Percentiles rank a stretch among this genome's conserved stretches.
Conservation (phyloP, 768 basidiomycete species). For the Polyporus arcularius region DNA sequence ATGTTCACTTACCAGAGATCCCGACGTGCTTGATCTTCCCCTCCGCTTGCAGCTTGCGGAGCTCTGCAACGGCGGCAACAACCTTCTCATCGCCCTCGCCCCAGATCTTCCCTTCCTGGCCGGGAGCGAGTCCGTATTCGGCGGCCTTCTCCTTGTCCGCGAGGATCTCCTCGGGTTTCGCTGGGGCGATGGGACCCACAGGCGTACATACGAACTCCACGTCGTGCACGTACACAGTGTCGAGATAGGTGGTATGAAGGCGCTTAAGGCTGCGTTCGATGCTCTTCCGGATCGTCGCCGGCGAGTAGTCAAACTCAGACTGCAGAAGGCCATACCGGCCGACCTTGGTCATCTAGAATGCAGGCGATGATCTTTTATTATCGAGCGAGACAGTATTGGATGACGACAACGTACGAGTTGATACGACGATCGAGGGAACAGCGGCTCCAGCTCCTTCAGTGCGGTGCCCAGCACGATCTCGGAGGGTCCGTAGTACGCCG, state of each 20-base stretch:
- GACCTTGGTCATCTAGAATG: conserved; percentile 76
- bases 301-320: conserved; percentile 73
- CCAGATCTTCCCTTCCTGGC: conserved; percentile 54
- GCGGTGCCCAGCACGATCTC: conserved; percentile 75
- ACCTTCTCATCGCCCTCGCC: conserved; percentile 75
- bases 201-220: conserved; percentile 72
- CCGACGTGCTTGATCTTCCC: conserved; percentile 76
- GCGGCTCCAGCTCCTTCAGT: conserved; percentile 54
- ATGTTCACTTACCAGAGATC: conserved; percentile 60
- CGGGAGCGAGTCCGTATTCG: conserved; percentile 65
- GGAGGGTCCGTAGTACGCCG: conserved; percentile 78
- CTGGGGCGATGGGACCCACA: conserved; percentile 49
- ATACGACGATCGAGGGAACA: conserved; percentile 81
- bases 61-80: conserved; percentile 64
- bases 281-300: conserved; percentile 62
- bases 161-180: conserved; percentile 60
- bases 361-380: background rate
- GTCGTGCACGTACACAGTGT: conserved; percentile 83
- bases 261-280: conserved; percentile 67
- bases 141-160: conserved; percentile 50
- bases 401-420: conserved; percentile 52
- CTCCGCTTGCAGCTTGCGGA: conserved; percentile 69
- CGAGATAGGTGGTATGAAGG: conserved; percentile 75
- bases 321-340: conserved; percentile 65
- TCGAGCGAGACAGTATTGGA: background rate